Conservation (phyloP, 2,329 filamentous ascomycete species). For the Xylariales sp. region DNA sequence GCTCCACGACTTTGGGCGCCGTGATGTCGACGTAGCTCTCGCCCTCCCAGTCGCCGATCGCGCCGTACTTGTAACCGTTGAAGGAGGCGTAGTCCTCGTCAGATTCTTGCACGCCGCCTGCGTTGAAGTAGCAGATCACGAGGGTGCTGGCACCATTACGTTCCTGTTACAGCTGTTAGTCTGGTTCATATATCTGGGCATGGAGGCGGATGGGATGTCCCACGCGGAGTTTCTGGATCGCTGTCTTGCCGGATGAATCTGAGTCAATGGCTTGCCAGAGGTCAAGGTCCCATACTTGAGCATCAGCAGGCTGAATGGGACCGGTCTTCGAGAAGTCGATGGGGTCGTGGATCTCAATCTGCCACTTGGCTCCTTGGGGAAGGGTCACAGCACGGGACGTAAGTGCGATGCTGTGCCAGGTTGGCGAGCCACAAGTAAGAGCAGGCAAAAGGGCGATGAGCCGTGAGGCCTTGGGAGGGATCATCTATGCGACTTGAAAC, state of each 20-base stretch:
- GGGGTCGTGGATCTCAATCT: slow-evolving; percentile 8
- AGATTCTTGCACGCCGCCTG: slow-evolving; percentile 1
- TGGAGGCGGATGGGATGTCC: neutral
- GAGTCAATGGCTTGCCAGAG: neutral
- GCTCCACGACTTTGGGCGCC: neutral
- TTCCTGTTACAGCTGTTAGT: too few relatives aligned
- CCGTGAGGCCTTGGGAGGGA: neutral
- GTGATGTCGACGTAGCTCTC: slow-evolving; percentile 6
- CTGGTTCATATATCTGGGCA: too few relatives aligned
- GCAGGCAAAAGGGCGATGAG: neutral
- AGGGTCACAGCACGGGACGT: neutral
- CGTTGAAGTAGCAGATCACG: slow-evolving; percentile 10
- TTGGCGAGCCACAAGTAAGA: neutral
- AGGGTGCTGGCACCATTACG: slow-evolving; percentile 1
- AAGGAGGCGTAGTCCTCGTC: neutral
- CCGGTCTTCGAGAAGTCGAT: neutral
- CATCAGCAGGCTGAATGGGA: neutral
- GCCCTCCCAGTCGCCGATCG: slow-evolving; percentile 4
- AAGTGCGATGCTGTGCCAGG: neutral
- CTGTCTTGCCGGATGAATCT: neutral
- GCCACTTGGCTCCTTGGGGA: slow-evolving; percentile 7
- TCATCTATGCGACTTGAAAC: neutral
- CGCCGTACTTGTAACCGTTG: neutral
- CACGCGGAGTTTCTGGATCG: neutral
- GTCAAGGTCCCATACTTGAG: slow-evolving; percentile 6